These are phyloP conservation scores for Phoenix roebelenii DNA, from an alignment of 176 grass and related monocot species.

Conservation along the genomic window DNA sequence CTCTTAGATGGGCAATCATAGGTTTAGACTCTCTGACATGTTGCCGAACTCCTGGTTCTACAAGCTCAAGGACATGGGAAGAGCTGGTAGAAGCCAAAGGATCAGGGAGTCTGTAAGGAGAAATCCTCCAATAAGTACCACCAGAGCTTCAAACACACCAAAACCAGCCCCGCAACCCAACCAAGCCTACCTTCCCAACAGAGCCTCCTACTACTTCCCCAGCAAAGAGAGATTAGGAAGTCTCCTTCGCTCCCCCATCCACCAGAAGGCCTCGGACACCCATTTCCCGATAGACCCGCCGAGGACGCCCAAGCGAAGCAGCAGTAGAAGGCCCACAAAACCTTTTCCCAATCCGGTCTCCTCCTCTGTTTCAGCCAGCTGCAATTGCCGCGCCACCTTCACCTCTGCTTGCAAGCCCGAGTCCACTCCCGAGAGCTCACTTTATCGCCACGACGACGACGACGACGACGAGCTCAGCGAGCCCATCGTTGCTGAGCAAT, in stretches of 20 bases:
- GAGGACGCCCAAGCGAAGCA: conserved; percentile 14
- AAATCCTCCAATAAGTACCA: conserved; percentile 2
- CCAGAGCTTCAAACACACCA: background rate
- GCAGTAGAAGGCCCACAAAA: conserved; percentile 7
- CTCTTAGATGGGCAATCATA: conserved; percentile 15
- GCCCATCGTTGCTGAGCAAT: too few relatives aligned
- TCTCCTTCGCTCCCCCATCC: background rate
- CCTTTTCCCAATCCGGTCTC: background rate
- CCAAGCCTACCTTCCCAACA: conserved; percentile 41
- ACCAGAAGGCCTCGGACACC: too few relatives aligned
- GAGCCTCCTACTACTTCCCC: conserved; percentile 59
- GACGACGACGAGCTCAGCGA: conserved; percentile 9
- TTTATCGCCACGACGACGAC: too few relatives aligned
- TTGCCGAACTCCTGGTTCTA: conserved; percentile 69
- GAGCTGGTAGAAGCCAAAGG: conserved; percentile 13
- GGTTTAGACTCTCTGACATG: conserved; percentile 18
- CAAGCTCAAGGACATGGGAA: conserved; percentile 51
- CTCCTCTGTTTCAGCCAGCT: too few relatives aligned
- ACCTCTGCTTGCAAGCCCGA: too few relatives aligned
- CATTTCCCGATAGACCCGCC: background rate
- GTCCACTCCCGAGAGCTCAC: too few relatives aligned
- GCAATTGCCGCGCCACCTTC: too few relatives aligned
- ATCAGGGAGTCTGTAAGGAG: background rate
- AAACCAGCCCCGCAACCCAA: background rate
- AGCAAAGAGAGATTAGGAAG: conserved; percentile 21